These are phyloP conservation scores for Candida nanaspora DNA, from an alignment of 805 yeast species.

Conservation along the genomic window DNA sequence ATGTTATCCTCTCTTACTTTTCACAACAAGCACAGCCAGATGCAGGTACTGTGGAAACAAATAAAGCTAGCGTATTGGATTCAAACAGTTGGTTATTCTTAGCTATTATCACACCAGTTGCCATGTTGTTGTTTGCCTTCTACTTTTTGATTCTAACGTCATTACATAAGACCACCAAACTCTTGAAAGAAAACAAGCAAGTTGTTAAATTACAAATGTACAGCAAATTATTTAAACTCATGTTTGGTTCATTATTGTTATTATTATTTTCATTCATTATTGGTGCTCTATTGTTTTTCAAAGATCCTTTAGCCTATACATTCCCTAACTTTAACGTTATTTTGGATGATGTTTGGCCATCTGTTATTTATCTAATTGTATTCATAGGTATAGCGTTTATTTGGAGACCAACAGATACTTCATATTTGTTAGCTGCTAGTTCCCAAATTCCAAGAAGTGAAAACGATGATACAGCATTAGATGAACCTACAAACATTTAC, in stretches of 20 bases:
- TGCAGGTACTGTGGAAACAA: constrained; percentile 22
- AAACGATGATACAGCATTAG: constrained; percentile 8
- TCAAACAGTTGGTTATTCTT: constrained; percentile 40
- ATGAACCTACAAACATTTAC: constrained; percentile 17
- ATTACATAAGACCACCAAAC: constrained; percentile 65
- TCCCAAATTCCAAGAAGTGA: constrained; percentile 71
- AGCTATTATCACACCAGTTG: constrained; percentile 63
- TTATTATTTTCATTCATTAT: constrained; percentile 65
- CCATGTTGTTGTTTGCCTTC: constrained; percentile 60
- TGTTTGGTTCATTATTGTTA: constrained; percentile 64
- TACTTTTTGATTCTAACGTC: constrained; percentile 71
- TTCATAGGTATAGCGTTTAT: constrained; percentile 80
- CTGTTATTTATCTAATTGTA: constrained; percentile 76
- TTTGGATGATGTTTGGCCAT: constrained; percentile 90
- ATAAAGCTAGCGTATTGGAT: constrained; percentile 42
- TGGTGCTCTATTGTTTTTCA: constrained; percentile 62
- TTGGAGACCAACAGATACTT: constrained; percentile 97
- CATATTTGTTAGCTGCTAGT: constrained; percentile 90
- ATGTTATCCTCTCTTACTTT: constrained; percentile 38
- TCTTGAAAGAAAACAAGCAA: constrained; percentile 80
- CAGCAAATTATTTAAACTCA: constrained; percentile 65
- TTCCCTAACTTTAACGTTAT: constrained; percentile 93
- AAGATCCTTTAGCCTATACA: constrained; percentile 66
- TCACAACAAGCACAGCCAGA: constrained; percentile 25
- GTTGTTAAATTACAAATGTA: constrained; percentile 86